Base-by-base conservation (phyloP, 441 rosid species). In the Gossypium davidsonii region DNA sequence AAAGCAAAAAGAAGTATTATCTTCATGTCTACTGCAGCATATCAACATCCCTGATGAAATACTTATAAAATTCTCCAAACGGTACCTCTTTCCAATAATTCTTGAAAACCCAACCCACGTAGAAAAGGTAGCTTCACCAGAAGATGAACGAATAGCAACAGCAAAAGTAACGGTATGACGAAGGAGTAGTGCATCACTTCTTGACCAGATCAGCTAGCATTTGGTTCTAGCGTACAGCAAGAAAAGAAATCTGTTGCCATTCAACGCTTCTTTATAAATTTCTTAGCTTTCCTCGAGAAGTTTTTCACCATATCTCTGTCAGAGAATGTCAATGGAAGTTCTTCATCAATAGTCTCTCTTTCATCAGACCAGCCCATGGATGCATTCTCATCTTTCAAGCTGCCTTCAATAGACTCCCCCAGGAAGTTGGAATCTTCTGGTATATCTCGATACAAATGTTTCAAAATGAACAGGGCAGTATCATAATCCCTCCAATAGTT, bases 401-500 rank as follows among this genome's bases (percentile, higher is more conserved):
- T 79, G 72, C 63, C 70, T 64, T 56, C 80, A 0, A 26, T 48
- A 64, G 78, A 77, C 61, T 80, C 85, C 39, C 26, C 62, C 15
- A 71, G 68, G 10, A 74, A 82, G 79, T 56, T 70, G n/a, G 83
- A 80, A 28, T 87, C 91, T 68, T 91, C 92, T 26, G 87, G 90
- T 72, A 92, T 88, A 57, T 87, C 88, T 14, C 86, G 87, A 69
- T 89, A 89, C 75, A 92, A 75, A 86, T 94, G 94, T 78, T 87
- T 89, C 81, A 94, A 77, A 74, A 94, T 91, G 85, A 94, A 94
- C 46, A 94, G 93, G 26, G 98, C 97, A n/a, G 98, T 91, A 77
- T 94, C 98, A 28, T 66, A 48, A 80, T 94, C 98, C 83, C 98
- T 91, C 98, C 97, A 91, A 75, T 92, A 90, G 84, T 94, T 94